A percentile compares a stretch with the other conserved stretches of the same genome.
These are phyloP conservation scores for Lasiodiplodia theobromae DNA, from an alignment of 2,329 filamentous ascomycete genomes.

Conservation along the genomic window DNA sequence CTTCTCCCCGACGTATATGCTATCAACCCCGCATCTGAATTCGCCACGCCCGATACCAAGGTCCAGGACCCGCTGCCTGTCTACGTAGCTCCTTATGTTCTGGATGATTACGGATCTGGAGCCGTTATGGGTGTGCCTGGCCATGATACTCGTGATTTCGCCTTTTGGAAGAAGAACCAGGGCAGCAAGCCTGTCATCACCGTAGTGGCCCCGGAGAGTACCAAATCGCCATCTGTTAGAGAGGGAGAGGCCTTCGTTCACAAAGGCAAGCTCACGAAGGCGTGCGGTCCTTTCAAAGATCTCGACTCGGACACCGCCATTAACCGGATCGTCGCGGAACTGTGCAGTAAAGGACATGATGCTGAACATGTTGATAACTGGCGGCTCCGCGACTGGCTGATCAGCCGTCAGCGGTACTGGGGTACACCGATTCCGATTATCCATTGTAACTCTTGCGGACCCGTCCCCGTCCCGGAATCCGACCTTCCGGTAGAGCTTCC, in stretches of 20 bases:
- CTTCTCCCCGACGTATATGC: slow-evolving; percentile 58
- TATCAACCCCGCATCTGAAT: slow-evolving; percentile 56
- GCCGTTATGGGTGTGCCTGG: slow-evolving; percentile 93
- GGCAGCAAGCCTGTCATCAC: slow-evolving; percentile 63
- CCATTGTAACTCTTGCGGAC: slow-evolving; percentile 78
- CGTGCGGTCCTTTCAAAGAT: slow-evolving; percentile 70
- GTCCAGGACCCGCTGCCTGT: slow-evolving; percentile 70
- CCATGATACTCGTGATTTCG: slow-evolving; percentile 79
- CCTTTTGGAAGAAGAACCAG: slow-evolving; percentile 79
- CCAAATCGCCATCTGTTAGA: slow-evolving; percentile 38
- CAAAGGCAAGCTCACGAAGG: slow-evolving; percentile 71
- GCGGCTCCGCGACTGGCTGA: slow-evolving; percentile 86
- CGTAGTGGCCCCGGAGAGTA: slow-evolving; percentile 32
- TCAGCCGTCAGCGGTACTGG: slow-evolving; percentile 93
- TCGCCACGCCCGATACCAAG: slow-evolving; percentile 60
- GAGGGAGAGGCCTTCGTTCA: slow-evolving; percentile 66
- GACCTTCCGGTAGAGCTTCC: slow-evolving; percentile 81
- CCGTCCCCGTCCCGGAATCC: slow-evolving; percentile 77
- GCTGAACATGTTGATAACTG: slow-evolving; percentile 74
- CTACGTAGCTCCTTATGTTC: slow-evolving; percentile 83
- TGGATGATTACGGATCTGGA: slow-evolving; percentile 84
- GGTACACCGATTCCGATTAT: slow-evolving; percentile 88
- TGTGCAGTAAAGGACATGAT: slow-evolving; percentile 43
- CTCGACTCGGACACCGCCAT: slow-evolving; percentile 69
- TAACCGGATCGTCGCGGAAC: slow-evolving; percentile 62